phyloP scores from a whole-genome alignment of 1,284 basidiomycete genomes.

The Ganoderma meredithae region DNA sequence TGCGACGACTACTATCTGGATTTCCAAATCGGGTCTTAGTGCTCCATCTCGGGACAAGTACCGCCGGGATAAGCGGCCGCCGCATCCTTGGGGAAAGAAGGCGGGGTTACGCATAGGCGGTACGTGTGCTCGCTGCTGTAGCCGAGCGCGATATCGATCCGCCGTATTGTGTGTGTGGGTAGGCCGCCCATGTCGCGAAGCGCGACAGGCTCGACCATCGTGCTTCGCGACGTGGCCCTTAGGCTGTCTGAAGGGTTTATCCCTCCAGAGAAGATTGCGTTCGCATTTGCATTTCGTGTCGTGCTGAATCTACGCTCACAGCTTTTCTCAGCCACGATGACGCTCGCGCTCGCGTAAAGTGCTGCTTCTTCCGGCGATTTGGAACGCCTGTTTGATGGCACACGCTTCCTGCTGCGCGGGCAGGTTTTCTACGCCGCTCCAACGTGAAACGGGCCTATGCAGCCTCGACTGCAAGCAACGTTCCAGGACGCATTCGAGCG shows the following conservation, averaged over 20 bases:
- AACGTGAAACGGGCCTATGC: not conserved
- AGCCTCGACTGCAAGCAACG: not conserved
- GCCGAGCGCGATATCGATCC: conserved; percentile 1
- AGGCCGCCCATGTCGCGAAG: not conserved
- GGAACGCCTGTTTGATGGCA: not conserved
- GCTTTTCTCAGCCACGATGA: not conserved
- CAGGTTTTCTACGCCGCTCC: not conserved
- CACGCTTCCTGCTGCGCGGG: conserved; percentile 3
- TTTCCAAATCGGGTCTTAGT: too few relatives aligned
- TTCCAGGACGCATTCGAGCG: not conserved
- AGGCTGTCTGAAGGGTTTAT: not conserved
- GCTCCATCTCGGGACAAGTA: too few relatives aligned
- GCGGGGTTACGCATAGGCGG: not conserved
- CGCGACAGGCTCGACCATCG: not conserved
- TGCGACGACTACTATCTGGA: not conserved
- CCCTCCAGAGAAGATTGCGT: not conserved
- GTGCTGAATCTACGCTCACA: not conserved
- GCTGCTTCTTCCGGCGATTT: not conserved
- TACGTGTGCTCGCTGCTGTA: not conserved
- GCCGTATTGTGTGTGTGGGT: not conserved
- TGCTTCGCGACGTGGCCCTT: too few relatives aligned
- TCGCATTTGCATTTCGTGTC: not conserved
- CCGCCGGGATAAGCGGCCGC: not conserved
- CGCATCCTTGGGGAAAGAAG: conserved; percentile 1
- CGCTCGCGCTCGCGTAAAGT: not conserved